Conservation (phyloP, 331 rosid genomes). For the Acacia pycnantha region DNA sequence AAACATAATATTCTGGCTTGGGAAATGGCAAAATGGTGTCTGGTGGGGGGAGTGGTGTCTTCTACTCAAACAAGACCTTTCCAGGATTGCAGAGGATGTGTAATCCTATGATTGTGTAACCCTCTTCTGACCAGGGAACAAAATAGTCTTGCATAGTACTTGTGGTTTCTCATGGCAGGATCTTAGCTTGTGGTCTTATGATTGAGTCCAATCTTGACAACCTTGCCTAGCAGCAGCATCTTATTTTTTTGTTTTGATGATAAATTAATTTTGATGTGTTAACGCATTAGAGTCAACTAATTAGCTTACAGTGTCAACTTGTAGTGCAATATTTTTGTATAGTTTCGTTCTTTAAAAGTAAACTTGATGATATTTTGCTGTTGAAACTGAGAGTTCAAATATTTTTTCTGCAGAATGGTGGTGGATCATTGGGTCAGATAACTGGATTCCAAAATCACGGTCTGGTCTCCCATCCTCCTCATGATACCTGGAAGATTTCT, state of each 20-base stretch:
- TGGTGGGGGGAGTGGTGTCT: neutral
- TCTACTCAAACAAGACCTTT: neutral
- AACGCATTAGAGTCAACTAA: neutral
- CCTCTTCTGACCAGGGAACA: neutral
- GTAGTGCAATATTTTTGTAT: neutral
- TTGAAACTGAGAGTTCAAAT: slow-evolving; percentile 10
- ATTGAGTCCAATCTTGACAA: neutral
- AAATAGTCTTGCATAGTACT: neutral
- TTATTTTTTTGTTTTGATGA: neutral
- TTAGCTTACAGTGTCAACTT: neutral
- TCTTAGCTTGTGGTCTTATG: neutral
- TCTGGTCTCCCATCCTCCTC: slow-evolving; percentile 44
- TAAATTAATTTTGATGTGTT: neutral
- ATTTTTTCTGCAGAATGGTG: slow-evolving; percentile 45
- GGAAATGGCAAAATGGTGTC: neutral
- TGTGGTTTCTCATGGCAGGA: neutral
- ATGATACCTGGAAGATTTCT: slow-evolving; percentile 58
- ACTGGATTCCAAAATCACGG: slow-evolving; percentile 49
- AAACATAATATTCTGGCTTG: neutral
- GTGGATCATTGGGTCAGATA: slow-evolving; percentile 34
- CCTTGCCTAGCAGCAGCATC: neutral
- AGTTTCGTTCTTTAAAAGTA: neutral
- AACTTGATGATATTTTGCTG: neutral
- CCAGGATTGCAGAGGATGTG: neutral
- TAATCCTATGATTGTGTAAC: neutral